Evolutionary conservation across 805 yeast genomes (phyloP), one percentile per base, ranked within the genome.

Genomic region (Vanderwaltozyma yarrowii): DNA sequence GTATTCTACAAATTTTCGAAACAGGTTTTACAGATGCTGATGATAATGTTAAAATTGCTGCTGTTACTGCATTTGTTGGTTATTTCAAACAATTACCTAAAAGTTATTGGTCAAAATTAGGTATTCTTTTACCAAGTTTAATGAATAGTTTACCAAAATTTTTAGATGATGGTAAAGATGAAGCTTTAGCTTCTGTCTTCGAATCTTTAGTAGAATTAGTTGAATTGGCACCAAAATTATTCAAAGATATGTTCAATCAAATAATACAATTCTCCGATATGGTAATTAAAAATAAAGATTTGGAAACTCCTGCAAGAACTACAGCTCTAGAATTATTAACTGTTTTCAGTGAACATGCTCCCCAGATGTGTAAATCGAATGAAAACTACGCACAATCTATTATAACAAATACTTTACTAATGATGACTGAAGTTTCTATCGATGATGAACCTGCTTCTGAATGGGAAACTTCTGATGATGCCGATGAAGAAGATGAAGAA

Each of bases 161-260:
- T 44, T 69, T 87, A 42, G 79, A 75, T 45, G 76, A 70, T 52
- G 88, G 89, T 32, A 82, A 86, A 53, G 92, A 85, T 41, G 66
- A 71, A 13, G 84, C 95, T 6, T 71, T 92, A 45, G 80, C 95
- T 1, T 71, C 86, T 5, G 95, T 88, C n/a, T 72, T 92, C 47
- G 95, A 87, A 60, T 73, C 87, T 7, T 67, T 92, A 48, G 86
- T 88, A 39, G 97, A 92, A 50, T 71, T 92, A 42, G 96, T 88
- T 9, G 89, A 81, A 45, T 65, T 88, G 42, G 97, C 96, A 8
- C 97, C 98, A 38, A 89, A 88, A 56, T 75, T 92, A 76, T 92
- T 92, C 67, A 76, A 73, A 54, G 86, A 86, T 31, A 83, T 89
- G 85, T 89, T 92, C 58, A 78, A 80, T 35, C 80, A 85, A n/a